Conservation (phyloP, 208 protist genomes). For the Acanthamoeba healyi region DNA sequence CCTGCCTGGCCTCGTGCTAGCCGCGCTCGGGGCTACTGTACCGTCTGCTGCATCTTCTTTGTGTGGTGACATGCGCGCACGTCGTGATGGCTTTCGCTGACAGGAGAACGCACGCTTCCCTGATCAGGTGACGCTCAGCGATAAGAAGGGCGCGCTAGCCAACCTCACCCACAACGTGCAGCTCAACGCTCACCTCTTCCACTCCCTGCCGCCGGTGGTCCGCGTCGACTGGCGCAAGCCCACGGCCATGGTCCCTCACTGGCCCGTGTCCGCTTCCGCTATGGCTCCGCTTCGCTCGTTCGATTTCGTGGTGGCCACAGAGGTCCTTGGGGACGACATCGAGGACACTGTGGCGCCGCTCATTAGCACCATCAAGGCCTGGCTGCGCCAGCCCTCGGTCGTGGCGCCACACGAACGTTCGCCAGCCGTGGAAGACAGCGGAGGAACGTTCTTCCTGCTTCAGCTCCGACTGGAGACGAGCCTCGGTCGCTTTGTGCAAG, state of each 20-base stretch:
- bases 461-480: not conserved
- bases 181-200: constrained; percentile 35
- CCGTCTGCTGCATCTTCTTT: not conserved
- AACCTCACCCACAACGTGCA: constrained; percentile 28
- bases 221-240: not conserved
- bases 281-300: not conserved
- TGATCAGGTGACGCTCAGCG: constrained; percentile 22
- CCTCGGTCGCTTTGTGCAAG: not conserved
- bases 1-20: constrained; percentile 36
- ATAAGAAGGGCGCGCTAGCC: not conserved
- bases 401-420: too few relatives aligned
- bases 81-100: too few relatives aligned
- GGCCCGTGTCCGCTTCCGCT: not conserved
- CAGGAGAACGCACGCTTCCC: too few relatives aligned
- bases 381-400: not conserved
- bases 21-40: constrained; percentile 1
- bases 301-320: not conserved
- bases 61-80: too few relatives aligned
- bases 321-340: not conserved
- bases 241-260: not conserved
- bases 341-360: not conserved
- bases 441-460: constrained; percentile 11
- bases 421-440: not conserved
- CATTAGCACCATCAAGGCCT: not conserved
- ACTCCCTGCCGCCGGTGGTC: not conserved